Base-by-base conservation (phyloP, 2,329 filamentous ascomycete species). In the Microdochium paspali region DNA sequence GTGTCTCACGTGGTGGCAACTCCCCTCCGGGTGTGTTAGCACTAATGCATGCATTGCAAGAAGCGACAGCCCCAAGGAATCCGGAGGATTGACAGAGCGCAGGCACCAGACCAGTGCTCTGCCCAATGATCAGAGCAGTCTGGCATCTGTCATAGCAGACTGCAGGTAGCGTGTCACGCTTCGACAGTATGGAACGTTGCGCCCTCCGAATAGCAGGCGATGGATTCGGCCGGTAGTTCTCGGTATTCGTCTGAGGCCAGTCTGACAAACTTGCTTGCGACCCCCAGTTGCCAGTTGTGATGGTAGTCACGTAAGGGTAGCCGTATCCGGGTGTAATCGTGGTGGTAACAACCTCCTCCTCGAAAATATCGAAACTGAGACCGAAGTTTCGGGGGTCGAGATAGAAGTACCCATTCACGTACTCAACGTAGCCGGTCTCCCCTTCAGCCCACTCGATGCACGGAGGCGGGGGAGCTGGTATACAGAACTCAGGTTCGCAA, bases 301-400 rank as follows among this genome's bases (percentile, higher is more conserved):
- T 63, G 1, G 74, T 78, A 0, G 63, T 69, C 2, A 48, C 48
- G 1, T 53, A 49, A 2, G 46, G 48, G 25, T 50, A 52, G 2
- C 65, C 58, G 10, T 62, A 58, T 24, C 65, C 66, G 24, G 64
- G 54, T 1, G 31, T 46, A 6, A 67, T 47, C 2, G 64, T 58
- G 47, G 63, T 64, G 4, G 67, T 55, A 10, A 69, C 55, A 1
- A 66, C 54, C 4, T 73, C 56, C 23, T 70, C 63, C 20, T 71
- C 68, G 50, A 84, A 86, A 18, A 86, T 80, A 39, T 74, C 75
- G 49, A 78, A 82, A 45, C 70, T 75, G 15, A 87, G 66, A 4
- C 82, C 82, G 49, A 87, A 87, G 0, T 70, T 70, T 1, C 68
- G 60, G 0, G 84, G 79, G 47, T 81, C 69, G n/a, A 87, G 69